A percentile compares a stretch with the other conserved stretches of the same genome.
Evolutionary conservation across 257 asterid species (phyloP).

Genomic region (Solanum bulbocastanum): DNA sequence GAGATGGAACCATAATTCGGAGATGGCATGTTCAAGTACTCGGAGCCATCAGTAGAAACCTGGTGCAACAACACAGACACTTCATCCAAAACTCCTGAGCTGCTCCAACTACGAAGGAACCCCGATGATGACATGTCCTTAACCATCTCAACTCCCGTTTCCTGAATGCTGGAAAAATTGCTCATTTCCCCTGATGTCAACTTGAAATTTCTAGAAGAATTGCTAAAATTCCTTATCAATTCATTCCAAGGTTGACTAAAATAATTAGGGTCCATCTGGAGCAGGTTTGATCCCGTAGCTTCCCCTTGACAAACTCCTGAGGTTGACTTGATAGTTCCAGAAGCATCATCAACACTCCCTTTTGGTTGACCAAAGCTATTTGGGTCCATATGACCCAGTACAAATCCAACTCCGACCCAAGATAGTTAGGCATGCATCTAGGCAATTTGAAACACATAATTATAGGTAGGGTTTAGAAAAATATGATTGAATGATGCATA

Average conservation of each 20-base stretch:
- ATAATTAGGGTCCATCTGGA: neutral
- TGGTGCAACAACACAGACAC: neutral
- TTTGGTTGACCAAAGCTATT: neutral
- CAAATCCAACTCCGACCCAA: rapidly evolving
- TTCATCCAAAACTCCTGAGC: neutral
- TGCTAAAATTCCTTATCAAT: conserved; percentile 52
- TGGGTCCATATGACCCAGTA: neutral
- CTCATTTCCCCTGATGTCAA: neutral
- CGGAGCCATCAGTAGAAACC: neutral
- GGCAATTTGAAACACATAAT: neutral
- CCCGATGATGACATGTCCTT: neutral
- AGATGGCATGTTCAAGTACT: neutral
- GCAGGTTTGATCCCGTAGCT: neutral
- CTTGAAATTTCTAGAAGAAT: neutral
- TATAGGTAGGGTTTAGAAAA: neutral
- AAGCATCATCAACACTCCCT: too few species aligned
- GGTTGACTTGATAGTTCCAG: neutral
- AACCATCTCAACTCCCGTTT: neutral
- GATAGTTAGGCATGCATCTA: neutral
- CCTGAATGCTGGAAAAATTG: neutral
- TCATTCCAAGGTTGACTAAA: neutral
- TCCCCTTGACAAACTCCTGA: neutral
- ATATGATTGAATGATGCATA: conserved; percentile 50
- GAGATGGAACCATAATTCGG: neutral
- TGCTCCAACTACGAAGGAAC: neutral